Conservation (phyloP, 176 grass and related monocot genomes). For the Oryza australiensis region DNA sequence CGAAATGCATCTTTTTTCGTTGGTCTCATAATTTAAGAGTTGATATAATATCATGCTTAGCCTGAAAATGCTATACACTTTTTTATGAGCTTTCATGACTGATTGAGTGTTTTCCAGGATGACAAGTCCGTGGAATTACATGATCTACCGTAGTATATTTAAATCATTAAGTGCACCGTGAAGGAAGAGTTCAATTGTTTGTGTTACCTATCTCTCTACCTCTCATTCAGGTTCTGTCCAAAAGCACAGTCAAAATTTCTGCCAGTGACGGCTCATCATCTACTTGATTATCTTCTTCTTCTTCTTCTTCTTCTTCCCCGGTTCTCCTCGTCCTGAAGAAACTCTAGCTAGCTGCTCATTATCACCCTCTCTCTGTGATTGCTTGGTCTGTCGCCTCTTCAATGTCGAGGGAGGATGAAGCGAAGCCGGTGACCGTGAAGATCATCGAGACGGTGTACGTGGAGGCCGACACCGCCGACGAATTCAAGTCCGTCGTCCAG, state of each 20-base stretch:
- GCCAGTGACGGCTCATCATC: conserved; percentile 27
- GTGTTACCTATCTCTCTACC: conserved; percentile 4
- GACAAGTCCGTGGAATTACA: not conserved
- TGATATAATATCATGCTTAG: not conserved
- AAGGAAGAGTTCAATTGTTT: conserved; percentile 27
- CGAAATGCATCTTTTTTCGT: not conserved
- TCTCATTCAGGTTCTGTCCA: not conserved
- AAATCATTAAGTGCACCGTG: not conserved
- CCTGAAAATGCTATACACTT: not conserved
- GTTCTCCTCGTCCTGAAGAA: too few species aligned
- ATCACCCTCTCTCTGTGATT: too few species aligned
- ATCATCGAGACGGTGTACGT: conserved; percentile 74
- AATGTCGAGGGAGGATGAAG: conserved; percentile 47
- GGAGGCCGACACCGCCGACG: conserved; percentile 52
- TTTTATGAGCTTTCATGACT: not conserved
- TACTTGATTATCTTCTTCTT: not conserved
- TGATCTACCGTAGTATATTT: not conserved
- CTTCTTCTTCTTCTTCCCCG: not conserved
- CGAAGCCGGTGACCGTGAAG: conserved; percentile 48
- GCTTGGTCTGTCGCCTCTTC: not conserved
- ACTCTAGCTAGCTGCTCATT: too few species aligned
- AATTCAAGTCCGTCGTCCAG: conserved; percentile 74
- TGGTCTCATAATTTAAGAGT: not conserved
- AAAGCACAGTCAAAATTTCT: conserved; percentile 4
- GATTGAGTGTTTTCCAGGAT: not conserved